These are phyloP conservation scores for Dendrothele bispora DNA, from an alignment of 768 basidiomycete species.

Conservation along the genomic window DNA sequence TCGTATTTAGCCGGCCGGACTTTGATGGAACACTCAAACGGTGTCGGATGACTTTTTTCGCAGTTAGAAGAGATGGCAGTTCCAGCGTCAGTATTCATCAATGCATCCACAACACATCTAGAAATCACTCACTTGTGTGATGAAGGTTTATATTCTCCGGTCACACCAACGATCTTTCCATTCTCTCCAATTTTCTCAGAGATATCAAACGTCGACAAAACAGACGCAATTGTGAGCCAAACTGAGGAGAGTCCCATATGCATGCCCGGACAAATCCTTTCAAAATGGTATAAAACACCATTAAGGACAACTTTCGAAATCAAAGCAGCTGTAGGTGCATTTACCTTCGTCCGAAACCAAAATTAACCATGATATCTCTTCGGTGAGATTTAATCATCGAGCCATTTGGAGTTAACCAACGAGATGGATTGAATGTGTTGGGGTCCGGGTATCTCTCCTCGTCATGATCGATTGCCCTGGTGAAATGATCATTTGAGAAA, in stretches of 20 bases:
- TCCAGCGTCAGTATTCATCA: too few relatives aligned
- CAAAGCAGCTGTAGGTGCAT: neutral
- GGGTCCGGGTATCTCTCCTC: neutral
- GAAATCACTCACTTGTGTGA: too few relatives aligned
- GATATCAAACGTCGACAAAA: neutral
- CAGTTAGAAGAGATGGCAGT: too few relatives aligned
- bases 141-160: too few relatives aligned
- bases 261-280: neutral
- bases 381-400: neutral
- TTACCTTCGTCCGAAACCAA: neutral
- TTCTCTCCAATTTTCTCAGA: neutral
- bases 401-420: neutral
- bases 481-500: neutral
- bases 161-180: too few relatives aligned
- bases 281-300: neutral
- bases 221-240: neutral
- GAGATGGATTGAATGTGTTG: neutral
- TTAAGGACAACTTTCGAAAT: neutral
- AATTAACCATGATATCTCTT: neutral
- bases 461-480: constrained; percentile 3
- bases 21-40: too few relatives aligned
- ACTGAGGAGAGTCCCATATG: neutral
- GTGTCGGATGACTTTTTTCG: too few relatives aligned
- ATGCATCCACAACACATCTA: too few relatives aligned
- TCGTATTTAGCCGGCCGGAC: too few relatives aligned